These are phyloP conservation scores for Tylopilus vinaceipallidus DNA, from an alignment of 768 basidiomycete genomes.

Conservation along the genomic window DNA sequence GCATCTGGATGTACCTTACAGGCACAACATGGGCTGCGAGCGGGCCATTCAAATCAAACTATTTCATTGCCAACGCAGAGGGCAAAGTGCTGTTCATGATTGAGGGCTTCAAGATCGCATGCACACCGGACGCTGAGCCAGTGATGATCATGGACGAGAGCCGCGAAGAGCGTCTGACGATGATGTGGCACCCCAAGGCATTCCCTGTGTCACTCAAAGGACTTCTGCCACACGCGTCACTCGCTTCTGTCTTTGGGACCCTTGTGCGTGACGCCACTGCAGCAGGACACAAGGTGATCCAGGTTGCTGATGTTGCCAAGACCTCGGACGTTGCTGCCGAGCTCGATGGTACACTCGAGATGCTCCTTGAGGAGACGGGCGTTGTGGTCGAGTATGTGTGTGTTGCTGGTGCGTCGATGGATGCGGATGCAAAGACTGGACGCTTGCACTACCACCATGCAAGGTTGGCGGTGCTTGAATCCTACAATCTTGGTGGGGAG, in stretches of 20 bases:
- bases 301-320: slow-evolving; percentile 25
- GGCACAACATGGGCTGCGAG: slow-evolving; percentile 21
- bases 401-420: slow-evolving; percentile 14
- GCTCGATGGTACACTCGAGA: slow-evolving; percentile 16
- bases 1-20: slow-evolving; percentile 31
- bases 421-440: slow-evolving; percentile 26
- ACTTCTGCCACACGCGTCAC: background rate
- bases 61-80: slow-evolving; percentile 28
- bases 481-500: slow-evolving; percentile 16
- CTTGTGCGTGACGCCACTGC: slow-evolving; percentile 15
- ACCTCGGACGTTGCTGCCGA: slow-evolving; percentile 16
- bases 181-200: slow-evolving; percentile 30
- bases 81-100: slow-evolving; percentile 34
- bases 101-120: slow-evolving; percentile 34
- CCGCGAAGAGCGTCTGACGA: slow-evolving; percentile 31
- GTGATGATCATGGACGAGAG: slow-evolving; percentile 24
- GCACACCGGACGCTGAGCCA: slow-evolving; percentile 29
- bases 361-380: slow-evolving; percentile 13
- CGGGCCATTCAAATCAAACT: slow-evolving; percentile 25
- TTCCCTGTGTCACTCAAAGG: slow-evolving; percentile 26
- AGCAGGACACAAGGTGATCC: slow-evolving; percentile 22
- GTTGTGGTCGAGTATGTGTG: slow-evolving; percentile 20
- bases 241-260: slow-evolving; percentile 17
- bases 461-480: slow-evolving; percentile 19
- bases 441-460: slow-evolving; percentile 10